phyloP scores from a whole-genome alignment of 768 basidiomycete species.

The Sporobolomyces pararoseus region DNA sequence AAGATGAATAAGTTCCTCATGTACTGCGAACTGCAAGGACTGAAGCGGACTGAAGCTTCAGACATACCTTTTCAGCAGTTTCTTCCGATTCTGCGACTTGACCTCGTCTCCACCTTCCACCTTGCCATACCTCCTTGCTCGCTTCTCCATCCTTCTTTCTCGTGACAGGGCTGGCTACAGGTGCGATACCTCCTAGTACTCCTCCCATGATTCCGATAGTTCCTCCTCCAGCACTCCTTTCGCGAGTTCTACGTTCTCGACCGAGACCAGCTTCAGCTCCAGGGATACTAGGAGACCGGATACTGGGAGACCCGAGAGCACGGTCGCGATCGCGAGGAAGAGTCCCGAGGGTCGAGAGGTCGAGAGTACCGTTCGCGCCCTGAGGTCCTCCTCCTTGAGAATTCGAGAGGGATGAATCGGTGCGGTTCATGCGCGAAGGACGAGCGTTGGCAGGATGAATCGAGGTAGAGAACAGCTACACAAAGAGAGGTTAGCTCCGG shows the following conservation, averaged over 20 bases:
- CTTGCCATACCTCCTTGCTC: constrained; percentile 40
- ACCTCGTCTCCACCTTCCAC: constrained; percentile 34
- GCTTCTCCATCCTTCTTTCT: constrained; percentile 15
- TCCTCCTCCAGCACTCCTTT: constrained; percentile 11
- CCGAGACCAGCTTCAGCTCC: background rate
- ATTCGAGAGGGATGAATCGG: constrained; percentile 20
- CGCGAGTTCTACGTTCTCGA: constrained; percentile 19
- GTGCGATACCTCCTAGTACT: constrained; percentile 39
- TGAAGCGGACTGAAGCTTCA: no score
- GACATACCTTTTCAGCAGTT: constrained; percentile 5
- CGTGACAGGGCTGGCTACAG: constrained; percentile 1
- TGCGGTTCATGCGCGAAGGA: constrained; percentile 35
- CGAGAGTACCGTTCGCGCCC: constrained; percentile 32
- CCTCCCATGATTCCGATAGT: constrained; percentile 36
- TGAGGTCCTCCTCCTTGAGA: background rate
- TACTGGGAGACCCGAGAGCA: constrained; percentile 33
- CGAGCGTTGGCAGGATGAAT: constrained; percentile 38
- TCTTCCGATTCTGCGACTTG: constrained; percentile 27
- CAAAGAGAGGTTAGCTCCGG: background rate
- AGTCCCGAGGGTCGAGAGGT: constrained; percentile 37
- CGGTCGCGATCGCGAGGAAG: constrained; percentile 42
- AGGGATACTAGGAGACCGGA: constrained; percentile 26
- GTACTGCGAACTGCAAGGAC: no score
- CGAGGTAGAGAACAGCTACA: constrained; percentile 37
- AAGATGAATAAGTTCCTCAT: no score